Percentiles rank a stretch among this genome's conserved stretches.
phyloP scores from a whole-genome alignment of 129 eudicot genomes.

The Tagetes patula region DNA sequence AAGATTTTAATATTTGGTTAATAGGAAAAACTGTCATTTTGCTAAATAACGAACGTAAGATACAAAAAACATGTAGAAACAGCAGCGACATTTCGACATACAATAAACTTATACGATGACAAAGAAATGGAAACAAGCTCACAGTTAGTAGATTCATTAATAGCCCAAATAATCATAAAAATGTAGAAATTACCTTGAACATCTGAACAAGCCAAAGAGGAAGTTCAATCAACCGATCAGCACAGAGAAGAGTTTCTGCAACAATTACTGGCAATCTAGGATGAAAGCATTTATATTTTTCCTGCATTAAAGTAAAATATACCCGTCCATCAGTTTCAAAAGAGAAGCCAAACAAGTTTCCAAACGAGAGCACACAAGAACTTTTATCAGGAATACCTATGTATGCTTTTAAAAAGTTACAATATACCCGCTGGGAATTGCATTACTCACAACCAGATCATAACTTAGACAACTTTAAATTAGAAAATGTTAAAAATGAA shows the following conservation, averaged over 20 bases:
- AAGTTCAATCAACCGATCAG: slow-evolving; percentile 81
- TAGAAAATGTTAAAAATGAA: slow-evolving; percentile 12
- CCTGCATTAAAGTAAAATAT: slow-evolving; percentile 50
- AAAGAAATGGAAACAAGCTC: no score
- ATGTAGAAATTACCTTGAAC: slow-evolving; percentile 68
- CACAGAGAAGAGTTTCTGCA: slow-evolving; percentile 88
- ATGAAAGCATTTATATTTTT: slow-evolving; percentile 74
- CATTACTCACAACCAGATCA: not conserved
- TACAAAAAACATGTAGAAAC: no score
- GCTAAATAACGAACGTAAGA: not conserved
- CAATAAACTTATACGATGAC: no score
- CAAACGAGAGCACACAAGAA: not conserved
- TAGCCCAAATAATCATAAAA: not conserved
- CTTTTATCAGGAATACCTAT: not conserved
- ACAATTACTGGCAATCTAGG: slow-evolving; percentile 79
- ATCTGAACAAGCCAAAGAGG: slow-evolving; percentile 92
- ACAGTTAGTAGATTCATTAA: not conserved
- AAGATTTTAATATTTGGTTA: not conserved
- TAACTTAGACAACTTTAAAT: not conserved
- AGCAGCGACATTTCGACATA: no score
- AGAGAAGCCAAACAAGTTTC: not conserved
- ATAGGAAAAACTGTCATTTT: not conserved
- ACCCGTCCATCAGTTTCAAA: not conserved
- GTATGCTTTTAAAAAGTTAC: not conserved
- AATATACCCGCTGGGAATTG: not conserved